These are phyloP conservation scores for Macaranga tanarius DNA, from an alignment of 441 rosid species.

Conservation along the genomic window DNA sequence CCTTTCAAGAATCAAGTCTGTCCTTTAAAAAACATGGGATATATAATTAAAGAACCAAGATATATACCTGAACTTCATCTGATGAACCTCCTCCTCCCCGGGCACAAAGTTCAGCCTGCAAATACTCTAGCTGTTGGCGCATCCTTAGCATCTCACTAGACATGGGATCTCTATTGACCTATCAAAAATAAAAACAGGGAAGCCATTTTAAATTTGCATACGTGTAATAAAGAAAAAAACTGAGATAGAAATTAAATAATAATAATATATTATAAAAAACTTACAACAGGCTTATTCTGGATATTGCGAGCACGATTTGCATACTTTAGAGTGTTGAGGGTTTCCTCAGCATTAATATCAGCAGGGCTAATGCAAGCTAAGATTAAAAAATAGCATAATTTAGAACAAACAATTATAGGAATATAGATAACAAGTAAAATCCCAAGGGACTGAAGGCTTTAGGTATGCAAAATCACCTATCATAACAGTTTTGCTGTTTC, in stretches of 20 bases:
- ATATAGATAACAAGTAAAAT: slow-evolving; percentile 6
- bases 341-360: slow-evolving; percentile 97
- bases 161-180: slow-evolving; percentile 98
- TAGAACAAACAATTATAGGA: too few species aligned
- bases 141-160: slow-evolving; percentile 93
- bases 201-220: slow-evolving; percentile 9
- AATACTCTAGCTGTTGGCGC: slow-evolving; percentile 90
- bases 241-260: not conserved
- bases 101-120: slow-evolving; percentile 96
- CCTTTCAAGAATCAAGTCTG: not conserved
- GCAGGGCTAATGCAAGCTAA: slow-evolving; percentile 99
- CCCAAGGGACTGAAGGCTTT: not conserved
- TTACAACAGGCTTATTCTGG: slow-evolving; percentile 94
- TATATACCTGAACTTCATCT: slow-evolving; percentile 74
- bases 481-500: slow-evolving; percentile 98
- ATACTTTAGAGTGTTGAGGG: slow-evolving; percentile 93
- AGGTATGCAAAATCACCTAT: slow-evolving; percentile 54
- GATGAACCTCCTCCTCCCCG: slow-evolving; percentile 80
- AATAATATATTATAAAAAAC: slow-evolving; percentile 30
- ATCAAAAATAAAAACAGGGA: slow-evolving; percentile 17
- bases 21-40: not conserved
- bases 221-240: not conserved
- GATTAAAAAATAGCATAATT: slow-evolving; percentile 9
- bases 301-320: slow-evolving; percentile 99
- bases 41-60: slow-evolving; percentile 17